Evolutionary conservation across 78 protist genomes (phyloP).

Genomic region (Dictyostelium intermedium): DNA sequence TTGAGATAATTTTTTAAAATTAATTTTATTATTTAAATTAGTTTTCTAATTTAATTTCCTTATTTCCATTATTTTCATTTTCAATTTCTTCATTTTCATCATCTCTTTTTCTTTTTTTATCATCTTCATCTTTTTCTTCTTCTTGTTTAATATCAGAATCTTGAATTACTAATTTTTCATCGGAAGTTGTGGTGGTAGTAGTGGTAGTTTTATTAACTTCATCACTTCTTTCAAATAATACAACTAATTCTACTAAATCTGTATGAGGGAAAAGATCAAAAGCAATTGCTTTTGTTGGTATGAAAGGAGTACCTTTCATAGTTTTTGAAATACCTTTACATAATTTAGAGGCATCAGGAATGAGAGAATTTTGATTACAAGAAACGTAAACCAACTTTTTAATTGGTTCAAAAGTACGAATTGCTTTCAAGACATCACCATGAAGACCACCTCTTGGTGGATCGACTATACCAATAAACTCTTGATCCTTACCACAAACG

Average conservation of each 20-base stretch:
- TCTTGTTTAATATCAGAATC: not conserved
- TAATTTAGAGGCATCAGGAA: slow-evolving; percentile 54
- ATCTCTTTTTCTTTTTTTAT: slow-evolving; percentile 3
- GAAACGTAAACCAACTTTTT: slow-evolving; percentile 84
- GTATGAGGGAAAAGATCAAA: slow-evolving; percentile 96
- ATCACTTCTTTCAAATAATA: slow-evolving; percentile 78
- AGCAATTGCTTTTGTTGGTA: slow-evolving; percentile 45
- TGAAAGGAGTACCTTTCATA: slow-evolving; percentile 82
- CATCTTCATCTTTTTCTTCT: not conserved
- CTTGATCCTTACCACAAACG: not conserved
- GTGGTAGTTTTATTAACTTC: not conserved
- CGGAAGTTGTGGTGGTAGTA: not conserved
- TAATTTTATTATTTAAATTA: not conserved
- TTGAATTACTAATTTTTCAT: not conserved
- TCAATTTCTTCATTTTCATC: not conserved
- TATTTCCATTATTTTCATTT: not conserved
- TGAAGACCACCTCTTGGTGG: slow-evolving; percentile 91
- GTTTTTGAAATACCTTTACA: slow-evolving; percentile 75
- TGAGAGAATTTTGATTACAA: slow-evolving; percentile 83
- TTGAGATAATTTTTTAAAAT: too few relatives aligned
- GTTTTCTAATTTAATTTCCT: not conserved
- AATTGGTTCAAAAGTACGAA: slow-evolving; percentile 63
- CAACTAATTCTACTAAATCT: slow-evolving; percentile 82
- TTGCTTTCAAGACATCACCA: slow-evolving; percentile 65
- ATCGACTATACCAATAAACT: slow-evolving; percentile 69